Base-by-base conservation (phyloP, 2,329 filamentous ascomycete species). In the Elsinoe necatrix region DNA sequence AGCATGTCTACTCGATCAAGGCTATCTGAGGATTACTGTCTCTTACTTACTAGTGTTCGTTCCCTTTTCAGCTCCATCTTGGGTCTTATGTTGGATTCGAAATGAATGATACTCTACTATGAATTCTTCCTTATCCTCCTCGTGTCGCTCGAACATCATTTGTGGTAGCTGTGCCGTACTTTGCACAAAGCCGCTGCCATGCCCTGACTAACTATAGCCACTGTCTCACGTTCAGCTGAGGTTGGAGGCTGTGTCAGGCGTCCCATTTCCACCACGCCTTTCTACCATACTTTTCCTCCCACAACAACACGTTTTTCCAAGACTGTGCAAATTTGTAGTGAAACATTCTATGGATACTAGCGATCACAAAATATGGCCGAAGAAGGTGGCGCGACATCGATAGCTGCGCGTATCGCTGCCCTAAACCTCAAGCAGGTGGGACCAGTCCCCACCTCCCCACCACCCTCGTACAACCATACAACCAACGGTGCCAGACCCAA, bases 361-460 rank as follows among this genome's bases (percentile, higher is more conserved):
- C 41, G 21, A 34, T 39, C 16, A 16, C n/a, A 25, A 12, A 27
- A 18, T 2, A 62, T 62, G 61, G 54, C 57, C 34, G 59, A 61
- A 25, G 55, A 56, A 50, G 39, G 48, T 5, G 56, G 48, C 12
- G 35, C 55, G 8, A 60, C 61, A 3, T 72, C 72, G 18, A 73
- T 78, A 62, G 71, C 71, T 59, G 70, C 72, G 48, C 73, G 75
- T 58, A 77, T 77, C 57, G 75, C 75, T 1, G 71, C 73, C 2
- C 63, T 78, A 54, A 75, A 77, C 60, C 67, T 77, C 39, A 69
- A 75, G 43, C 69, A 77, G 60, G 72, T 75, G 14, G 70, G 68
- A 7, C 67, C 67, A 7, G 61, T 68, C 6, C 71, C 72, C 14
- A 63, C 63, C 31, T 61, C 64, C 3, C 64, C 69, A 48, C 68